Evolutionary conservation across 257 asterid genomes (phyloP).

Genomic region (Lithospermum erythrorhizon): DNA sequence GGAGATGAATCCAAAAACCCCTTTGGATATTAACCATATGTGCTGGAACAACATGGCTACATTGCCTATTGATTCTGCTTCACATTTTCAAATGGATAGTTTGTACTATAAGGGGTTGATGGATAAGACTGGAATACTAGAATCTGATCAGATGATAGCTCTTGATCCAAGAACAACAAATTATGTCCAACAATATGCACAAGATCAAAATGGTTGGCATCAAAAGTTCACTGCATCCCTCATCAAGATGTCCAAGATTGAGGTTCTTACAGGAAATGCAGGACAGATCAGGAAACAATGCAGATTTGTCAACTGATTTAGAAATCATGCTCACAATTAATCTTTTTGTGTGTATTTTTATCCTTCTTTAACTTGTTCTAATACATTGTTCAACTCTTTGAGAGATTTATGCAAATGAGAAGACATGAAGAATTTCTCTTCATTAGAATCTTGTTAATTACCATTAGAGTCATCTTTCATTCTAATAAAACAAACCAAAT

Average conservation of each 20-base stretch:
- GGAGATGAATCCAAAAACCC: conserved; percentile 28
- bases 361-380: no score
- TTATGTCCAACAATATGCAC: conserved; percentile 23
- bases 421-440: no score
- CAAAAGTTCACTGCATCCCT: conserved; percentile 26
- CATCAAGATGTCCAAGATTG: conserved; percentile 29
- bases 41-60: conserved; percentile 20
- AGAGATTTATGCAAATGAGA: no score
- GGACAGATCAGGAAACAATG: conserved; percentile 60
- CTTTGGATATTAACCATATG: conserved; percentile 19
- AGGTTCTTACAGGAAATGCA: conserved; percentile 41
- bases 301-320: conserved; percentile 28
- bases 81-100: conserved; percentile 51
- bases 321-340: no score
- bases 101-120: conserved; percentile 35
- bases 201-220: conserved; percentile 40
- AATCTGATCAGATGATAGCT: conserved; percentile 42
- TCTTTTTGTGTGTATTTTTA: no score
- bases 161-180: conserved; percentile 19
- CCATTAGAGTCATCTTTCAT: no score
- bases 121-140: conserved; percentile 33
- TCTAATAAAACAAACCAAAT: no score
- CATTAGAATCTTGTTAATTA: no score
- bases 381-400: background rate
- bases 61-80: conserved; percentile 37